Percentiles rank a stretch among this genome's conserved stretches.
Evolutionary conservation across 257 asterid genomes (phyloP).

Genomic region (Osmanthus fragrans): DNA sequence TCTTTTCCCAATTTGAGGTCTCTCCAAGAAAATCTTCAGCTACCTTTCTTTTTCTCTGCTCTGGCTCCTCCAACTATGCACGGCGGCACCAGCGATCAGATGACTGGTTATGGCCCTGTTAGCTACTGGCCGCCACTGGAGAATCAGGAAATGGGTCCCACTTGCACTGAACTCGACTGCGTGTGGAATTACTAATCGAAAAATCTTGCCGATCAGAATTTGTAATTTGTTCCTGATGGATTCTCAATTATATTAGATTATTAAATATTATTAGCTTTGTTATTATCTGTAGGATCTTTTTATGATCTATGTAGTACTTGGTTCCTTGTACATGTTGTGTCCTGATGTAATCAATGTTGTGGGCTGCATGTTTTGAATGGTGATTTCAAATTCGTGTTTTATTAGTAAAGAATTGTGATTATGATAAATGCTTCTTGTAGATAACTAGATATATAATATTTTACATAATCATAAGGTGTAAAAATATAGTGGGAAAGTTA

Average conservation of each 20-base stretch:
- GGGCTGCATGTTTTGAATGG: neutral
- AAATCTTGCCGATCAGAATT: neutral
- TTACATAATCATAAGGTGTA: too few species aligned
- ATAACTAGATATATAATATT: too few species aligned
- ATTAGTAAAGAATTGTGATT: too few species aligned
- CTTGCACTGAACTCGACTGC: slow-evolving; percentile 65
- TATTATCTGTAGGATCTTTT: neutral
- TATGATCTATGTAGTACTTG: too few species aligned
- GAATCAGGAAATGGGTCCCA: slow-evolving; percentile 44
- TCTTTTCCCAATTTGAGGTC: slow-evolving; percentile 63
- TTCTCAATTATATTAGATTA: neutral
- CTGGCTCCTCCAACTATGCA: slow-evolving; percentile 36
- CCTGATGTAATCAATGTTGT: neutral
- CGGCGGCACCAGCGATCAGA: slow-evolving; percentile 30
- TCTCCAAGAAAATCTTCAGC: slow-evolving; percentile 69
- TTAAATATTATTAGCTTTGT: neutral
- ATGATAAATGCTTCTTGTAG: too few species aligned
- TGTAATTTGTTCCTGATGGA: neutral
- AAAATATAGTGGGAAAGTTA: too few species aligned
- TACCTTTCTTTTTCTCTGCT: slow-evolving; percentile 43
- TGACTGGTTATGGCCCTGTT: slow-evolving; percentile 24
- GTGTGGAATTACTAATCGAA: slow-evolving; percentile 61
- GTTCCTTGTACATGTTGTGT: neutral
- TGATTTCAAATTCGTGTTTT: too few species aligned
- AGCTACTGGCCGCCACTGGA: slow-evolving; percentile 50